A percentile compares a stretch with the other conserved stretches of the same genome.
These are phyloP conservation scores for Moesziomyces aphidis DNA, from an alignment of 1,284 basidiomycete species.

Conservation along the genomic window DNA sequence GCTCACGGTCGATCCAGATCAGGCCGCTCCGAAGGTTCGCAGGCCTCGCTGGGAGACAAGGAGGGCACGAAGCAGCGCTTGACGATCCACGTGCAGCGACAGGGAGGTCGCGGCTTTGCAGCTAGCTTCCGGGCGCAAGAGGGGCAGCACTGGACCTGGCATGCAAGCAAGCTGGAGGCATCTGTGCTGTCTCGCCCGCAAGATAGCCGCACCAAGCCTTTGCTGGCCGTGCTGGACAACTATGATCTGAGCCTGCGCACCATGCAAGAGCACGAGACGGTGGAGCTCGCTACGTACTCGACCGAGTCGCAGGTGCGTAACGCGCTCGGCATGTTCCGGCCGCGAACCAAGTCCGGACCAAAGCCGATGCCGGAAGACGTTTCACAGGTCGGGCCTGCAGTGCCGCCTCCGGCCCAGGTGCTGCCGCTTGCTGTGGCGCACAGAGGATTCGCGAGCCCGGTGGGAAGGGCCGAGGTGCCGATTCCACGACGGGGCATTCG, in stretches of 20 bases:
- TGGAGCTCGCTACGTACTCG: constrained; percentile 38
- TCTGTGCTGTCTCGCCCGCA: constrained; percentile 18
- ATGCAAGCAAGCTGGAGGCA: constrained; percentile 28
- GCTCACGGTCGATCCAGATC: constrained; percentile 14
- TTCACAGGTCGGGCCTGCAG: constrained; percentile 3
- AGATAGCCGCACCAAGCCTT: not conserved
- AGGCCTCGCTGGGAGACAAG: constrained; percentile 8
- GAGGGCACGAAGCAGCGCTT: constrained; percentile 10
- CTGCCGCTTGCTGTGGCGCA: constrained; percentile 26
- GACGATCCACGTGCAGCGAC: constrained; percentile 24
- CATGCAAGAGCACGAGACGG: constrained; percentile 1
- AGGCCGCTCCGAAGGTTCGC: constrained; percentile 8
- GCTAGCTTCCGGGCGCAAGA: constrained; percentile 23
- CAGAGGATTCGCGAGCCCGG: constrained; percentile 3
- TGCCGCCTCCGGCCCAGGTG: constrained; percentile 24
- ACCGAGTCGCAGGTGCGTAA: constrained; percentile 45
- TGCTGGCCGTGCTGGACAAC: constrained; percentile 10
- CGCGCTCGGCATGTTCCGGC: constrained; percentile 36
- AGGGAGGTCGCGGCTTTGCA: constrained; percentile 15
- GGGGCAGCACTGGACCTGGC: constrained; percentile 32
- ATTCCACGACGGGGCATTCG: constrained; percentile 39
- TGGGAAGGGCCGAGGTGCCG: constrained; percentile 9
- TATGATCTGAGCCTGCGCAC: constrained; percentile 27
- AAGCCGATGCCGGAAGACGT: constrained; percentile 30
- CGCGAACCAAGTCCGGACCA: constrained; percentile 14